A percentile compares a stretch with the other conserved stretches of the same genome.
phyloP scores from a whole-genome alignment of 2,329 filamentous ascomycete genomes.

The Exophiala calicioides region DNA sequence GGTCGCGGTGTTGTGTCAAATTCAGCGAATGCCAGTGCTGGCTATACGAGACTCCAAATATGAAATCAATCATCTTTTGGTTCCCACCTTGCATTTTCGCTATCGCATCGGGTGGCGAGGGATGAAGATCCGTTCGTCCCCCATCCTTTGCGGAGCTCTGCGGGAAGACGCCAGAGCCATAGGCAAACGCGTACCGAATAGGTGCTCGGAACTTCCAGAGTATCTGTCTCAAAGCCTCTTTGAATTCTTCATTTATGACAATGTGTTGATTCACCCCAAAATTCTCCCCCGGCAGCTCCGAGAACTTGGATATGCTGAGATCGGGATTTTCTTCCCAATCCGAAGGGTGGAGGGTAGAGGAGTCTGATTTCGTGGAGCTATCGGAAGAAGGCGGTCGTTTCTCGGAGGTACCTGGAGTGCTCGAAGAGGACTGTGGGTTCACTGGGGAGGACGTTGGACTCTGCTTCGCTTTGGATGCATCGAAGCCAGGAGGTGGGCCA shows the following conservation, averaged over 20 bases:
- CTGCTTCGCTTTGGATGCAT: constrained; percentile 19
- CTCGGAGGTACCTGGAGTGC: constrained; percentile 4
- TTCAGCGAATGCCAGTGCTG: constrained; percentile 98
- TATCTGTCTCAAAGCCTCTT: constrained; percentile 82
- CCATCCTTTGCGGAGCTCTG: constrained; percentile 56
- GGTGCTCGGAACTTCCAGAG: constrained; percentile 90
- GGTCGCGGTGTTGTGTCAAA: constrained; percentile 79
- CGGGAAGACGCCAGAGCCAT: constrained; percentile 93
- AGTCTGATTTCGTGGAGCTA: constrained; percentile 16
- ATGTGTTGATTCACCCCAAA: constrained; percentile 98
- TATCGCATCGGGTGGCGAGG: constrained; percentile 77
- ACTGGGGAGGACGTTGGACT: constrained; percentile 2
- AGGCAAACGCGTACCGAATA: constrained; percentile 94
- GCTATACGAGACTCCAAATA: constrained; percentile 90
- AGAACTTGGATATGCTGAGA: constrained; percentile 71
- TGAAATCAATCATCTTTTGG: constrained; percentile 98
- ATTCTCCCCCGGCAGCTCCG: constrained; percentile 71
- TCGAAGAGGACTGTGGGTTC: constrained; percentile 6
- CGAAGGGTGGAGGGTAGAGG: constrained; percentile 34
- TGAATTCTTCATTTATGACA: constrained; percentile 92
- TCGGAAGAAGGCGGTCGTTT: constrained; percentile 5
- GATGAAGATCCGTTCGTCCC: constrained; percentile 66
- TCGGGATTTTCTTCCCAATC: constrained; percentile 78
- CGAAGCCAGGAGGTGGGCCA: constrained; percentile 18
- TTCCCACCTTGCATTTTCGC: constrained; percentile 81